phyloP scores from a whole-genome alignment of 495 filamentous ascomycete species.

The Letharia lupina region DNA sequence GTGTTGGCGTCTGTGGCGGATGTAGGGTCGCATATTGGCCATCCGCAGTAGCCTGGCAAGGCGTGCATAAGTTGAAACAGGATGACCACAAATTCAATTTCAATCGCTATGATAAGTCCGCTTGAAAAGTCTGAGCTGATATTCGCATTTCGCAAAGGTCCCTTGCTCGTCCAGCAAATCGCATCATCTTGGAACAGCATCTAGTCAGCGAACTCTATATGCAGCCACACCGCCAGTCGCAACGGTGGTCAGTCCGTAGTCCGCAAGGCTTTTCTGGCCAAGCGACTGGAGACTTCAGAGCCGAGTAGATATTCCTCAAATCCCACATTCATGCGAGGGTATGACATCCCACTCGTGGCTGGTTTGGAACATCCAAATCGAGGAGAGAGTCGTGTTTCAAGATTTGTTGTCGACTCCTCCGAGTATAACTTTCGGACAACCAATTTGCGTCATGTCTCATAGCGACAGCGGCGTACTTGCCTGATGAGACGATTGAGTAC shows the following conservation, averaged over 20 bases:
- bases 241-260: not conserved
- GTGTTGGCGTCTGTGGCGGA: conserved; percentile 26
- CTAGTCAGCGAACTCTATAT: conserved; percentile 5
- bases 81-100: not conserved
- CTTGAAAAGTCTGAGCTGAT: not conserved
- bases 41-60: conserved; percentile 7
- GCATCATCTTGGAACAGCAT: not conserved
- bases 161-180: conserved; percentile 4
- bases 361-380: not conserved
- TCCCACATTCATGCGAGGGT: not conserved
- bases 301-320: not conserved
- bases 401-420: not conserved
- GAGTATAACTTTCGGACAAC: not conserved
- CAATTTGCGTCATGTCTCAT: not conserved
- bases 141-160: not conserved
- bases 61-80: conserved; percentile 3
- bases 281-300: not conserved
- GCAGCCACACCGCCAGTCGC: conserved; percentile 17
- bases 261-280: not conserved
- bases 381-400: not conserved
- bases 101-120: conserved; percentile 10
- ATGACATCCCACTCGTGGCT: conserved; percentile 2
- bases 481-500: not conserved
- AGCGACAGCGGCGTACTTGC: not conserved
- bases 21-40: conserved; percentile 23